A percentile compares a stretch with the other conserved stretches of the same genome.
phyloP scores from a whole-genome alignment of 1,284 basidiomycete species.

The Boletellus dicymbophilus region DNA sequence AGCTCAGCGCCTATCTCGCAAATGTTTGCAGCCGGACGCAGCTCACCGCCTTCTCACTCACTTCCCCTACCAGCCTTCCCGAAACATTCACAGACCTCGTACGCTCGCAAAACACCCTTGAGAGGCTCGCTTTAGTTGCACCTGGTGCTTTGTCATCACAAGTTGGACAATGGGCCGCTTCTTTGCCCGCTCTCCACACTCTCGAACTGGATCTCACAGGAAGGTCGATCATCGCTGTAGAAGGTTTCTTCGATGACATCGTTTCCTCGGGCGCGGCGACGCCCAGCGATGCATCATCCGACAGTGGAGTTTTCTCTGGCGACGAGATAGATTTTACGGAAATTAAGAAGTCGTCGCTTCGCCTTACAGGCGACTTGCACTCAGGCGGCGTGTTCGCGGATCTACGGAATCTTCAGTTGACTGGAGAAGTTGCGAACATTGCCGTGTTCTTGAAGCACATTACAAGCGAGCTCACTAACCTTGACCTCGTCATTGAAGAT shows the following conservation, averaged over 20 bases:
- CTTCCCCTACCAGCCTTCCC: slow-evolving; percentile 65
- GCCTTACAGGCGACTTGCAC: slow-evolving; percentile 53
- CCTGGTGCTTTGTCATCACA: slow-evolving; percentile 67
- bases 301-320: slow-evolving; percentile 74
- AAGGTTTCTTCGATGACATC: slow-evolving; percentile 76
- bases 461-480: slow-evolving; percentile 54
- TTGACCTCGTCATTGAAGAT: slow-evolving; percentile 76
- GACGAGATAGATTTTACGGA: slow-evolving; percentile 74
- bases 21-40: slow-evolving; percentile 61
- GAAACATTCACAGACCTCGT: slow-evolving; percentile 68
- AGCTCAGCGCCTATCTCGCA: slow-evolving; percentile 60
- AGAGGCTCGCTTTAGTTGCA: slow-evolving; percentile 64
- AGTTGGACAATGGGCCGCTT: slow-evolving; percentile 70
- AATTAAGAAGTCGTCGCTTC: slow-evolving; percentile 64
- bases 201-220: slow-evolving; percentile 72
- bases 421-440: slow-evolving; percentile 67
- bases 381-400: slow-evolving; percentile 56
- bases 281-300: slow-evolving; percentile 64
- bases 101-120: slow-evolving; percentile 55
- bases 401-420: slow-evolving; percentile 62
- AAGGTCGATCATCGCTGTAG: slow-evolving; percentile 62
- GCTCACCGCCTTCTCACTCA: slow-evolving; percentile 66
- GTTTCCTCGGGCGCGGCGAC: slow-evolving; percentile 65
- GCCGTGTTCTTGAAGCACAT: slow-evolving; percentile 70
- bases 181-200: slow-evolving; percentile 56